phyloP scores from a whole-genome alignment of 352 stramenopile genomes.

The Peronospora belbahrii region DNA sequence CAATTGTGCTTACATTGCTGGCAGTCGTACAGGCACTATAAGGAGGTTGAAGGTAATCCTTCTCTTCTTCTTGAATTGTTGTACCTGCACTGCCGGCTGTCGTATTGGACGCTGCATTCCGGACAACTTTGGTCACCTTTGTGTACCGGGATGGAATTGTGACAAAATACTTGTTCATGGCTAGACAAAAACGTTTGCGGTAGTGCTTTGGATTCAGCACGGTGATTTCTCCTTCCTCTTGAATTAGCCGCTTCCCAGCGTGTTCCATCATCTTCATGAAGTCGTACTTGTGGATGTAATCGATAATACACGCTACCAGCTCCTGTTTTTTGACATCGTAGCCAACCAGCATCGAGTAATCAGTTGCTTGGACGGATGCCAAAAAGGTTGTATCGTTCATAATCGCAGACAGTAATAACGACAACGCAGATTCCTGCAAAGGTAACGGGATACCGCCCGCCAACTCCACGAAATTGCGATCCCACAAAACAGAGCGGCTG shows the following conservation, averaged over 20 bases:
- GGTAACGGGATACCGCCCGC: constrained; percentile 72
- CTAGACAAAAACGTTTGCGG: constrained; percentile 72
- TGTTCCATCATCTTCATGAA: constrained; percentile 89
- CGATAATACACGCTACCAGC: constrained; percentile 82
- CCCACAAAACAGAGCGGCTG: constrained; percentile 60
- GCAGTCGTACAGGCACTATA: constrained; percentile 24
- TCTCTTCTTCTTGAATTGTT: constrained; percentile 25
- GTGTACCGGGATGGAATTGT: constrained; percentile 83
- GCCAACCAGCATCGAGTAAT: constrained; percentile 85
- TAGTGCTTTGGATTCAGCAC: constrained; percentile 85
- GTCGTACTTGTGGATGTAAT: constrained; percentile 89
- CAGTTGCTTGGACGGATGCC: constrained; percentile 73
- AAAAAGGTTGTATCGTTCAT: constrained; percentile 84
- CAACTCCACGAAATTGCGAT: constrained; percentile 85
- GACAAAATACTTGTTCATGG: constrained; percentile 88
- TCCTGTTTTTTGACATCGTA: constrained; percentile 85
- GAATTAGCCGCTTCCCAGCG: constrained; percentile 79
- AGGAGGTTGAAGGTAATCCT: constrained; percentile 21
- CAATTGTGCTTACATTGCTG: constrained; percentile 24
- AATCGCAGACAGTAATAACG: constrained; percentile 70
- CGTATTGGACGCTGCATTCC: constrained; percentile 27
- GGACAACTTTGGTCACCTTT: constrained; percentile 63
- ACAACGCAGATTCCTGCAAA: constrained; percentile 77
- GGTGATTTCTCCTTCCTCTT: constrained; percentile 85
- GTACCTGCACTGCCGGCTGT: constrained; percentile 19